Base-by-base conservation (phyloP, 257 asterid genomes). In the Petunia secreta region DNA sequence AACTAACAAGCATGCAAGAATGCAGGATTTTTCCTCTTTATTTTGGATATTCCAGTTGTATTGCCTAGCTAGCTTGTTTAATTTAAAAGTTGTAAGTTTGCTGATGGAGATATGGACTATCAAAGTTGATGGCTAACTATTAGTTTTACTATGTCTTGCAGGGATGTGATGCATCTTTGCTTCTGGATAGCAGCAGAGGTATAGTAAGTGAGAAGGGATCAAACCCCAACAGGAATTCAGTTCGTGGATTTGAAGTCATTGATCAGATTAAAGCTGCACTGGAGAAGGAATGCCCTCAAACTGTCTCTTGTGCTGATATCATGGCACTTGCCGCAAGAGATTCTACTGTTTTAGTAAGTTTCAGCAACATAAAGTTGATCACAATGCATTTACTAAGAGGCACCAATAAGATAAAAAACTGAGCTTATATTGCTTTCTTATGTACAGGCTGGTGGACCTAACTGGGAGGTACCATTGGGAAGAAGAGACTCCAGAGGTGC, bases 111-210 rank as follows among this genome's bases (percentile, higher is more conserved):
- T 25, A 25, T 25, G 25, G 25, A 25, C 25, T 25, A 25, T 25
- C 25, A 25, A 25, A 25, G 25, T 25, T 25, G 25, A 25, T 25
- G 25, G 25, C 25, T 25, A 25, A 25, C 25, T 25, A 25, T 25
- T 25, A 25, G 2, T 53, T 53, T 2, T 67, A 41, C 15, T 41
- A 41, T 67, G 82, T 82, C 60, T 58, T 78, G 78, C 59, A 87
- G 93, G 93, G 93, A 43, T 90, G 93, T 74, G 93, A 90, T 78
- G 92, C 91, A 68, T 90, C 93, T 0, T 11, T 90, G 25, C 87
- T 88, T 50, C 63, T 90, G 84, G 93, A 90, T 75, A 83, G 82
- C 75, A 73, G 52, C 2, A 78, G 79, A 52, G 62, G 63, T 80
- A 15, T 88, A 63, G 14, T 53, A 43, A 85, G 89, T 44, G 93